phyloP scores from a whole-genome alignment of 176 grass and related monocot species.

The Elaeis guineensis region DNA sequence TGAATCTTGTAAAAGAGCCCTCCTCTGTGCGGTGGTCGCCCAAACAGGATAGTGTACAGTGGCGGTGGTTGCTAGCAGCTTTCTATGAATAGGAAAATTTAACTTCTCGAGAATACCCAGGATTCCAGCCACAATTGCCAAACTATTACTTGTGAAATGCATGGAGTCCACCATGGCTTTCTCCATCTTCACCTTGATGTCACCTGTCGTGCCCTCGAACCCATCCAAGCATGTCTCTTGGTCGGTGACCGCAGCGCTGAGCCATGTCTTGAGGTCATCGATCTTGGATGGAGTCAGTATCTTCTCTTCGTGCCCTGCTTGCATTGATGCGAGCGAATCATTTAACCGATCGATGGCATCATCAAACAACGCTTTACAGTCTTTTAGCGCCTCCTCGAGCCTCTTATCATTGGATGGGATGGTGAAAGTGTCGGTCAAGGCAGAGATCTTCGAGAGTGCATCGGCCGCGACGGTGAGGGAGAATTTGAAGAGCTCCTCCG shows the following conservation, averaged over 20 bases:
- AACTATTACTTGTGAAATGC: slow-evolving; percentile 63
- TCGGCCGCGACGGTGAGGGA: slow-evolving; percentile 13
- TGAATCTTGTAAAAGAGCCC: slow-evolving; percentile 35
- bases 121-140: slow-evolving; percentile 57
- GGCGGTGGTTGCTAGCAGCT: slow-evolving; percentile 20
- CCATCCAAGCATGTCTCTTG: slow-evolving; percentile 89
- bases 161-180: slow-evolving; percentile 38
- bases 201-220: slow-evolving; percentile 60
- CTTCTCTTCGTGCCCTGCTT: background rate
- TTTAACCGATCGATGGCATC: slow-evolving; percentile 17
- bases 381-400: slow-evolving; percentile 18
- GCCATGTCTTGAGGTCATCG: slow-evolving; percentile 44
- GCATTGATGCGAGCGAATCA: slow-evolving; percentile 19
- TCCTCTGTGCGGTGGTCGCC: slow-evolving; percentile 33
- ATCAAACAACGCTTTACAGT: slow-evolving; percentile 25
- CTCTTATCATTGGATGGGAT: slow-evolving; percentile 19
- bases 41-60: slow-evolving; percentile 30
- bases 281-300: slow-evolving; percentile 1
- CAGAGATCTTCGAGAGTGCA: slow-evolving; percentile 12
- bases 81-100: background rate
- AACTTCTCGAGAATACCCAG: slow-evolving; percentile 18
- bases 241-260: slow-evolving; percentile 63
- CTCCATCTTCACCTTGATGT: slow-evolving; percentile 59
- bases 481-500: slow-evolving; percentile 21
- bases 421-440: background rate